These are phyloP conservation scores for Houttuynia cordata DNA, from an alignment of 164 flowering plant species.

Conservation along the genomic window DNA sequence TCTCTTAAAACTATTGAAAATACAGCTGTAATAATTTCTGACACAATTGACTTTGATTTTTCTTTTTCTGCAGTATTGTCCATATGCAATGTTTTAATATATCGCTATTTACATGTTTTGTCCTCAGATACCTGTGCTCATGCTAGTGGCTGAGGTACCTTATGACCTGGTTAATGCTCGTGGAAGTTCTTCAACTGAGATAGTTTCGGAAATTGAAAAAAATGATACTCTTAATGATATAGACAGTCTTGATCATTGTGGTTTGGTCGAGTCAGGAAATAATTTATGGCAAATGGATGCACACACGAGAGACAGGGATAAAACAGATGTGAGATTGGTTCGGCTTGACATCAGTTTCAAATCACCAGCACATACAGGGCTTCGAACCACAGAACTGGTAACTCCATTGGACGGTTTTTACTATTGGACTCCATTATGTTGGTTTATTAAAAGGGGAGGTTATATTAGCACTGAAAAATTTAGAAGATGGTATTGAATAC, in stretches of 20 bases:
- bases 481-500: too few species aligned
- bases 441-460: background rate
- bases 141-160: conserved; percentile 95
- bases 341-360: conserved; percentile 94
- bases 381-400: conserved; percentile 91
- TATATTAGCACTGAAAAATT: background rate
- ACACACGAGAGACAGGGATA: conserved; percentile 13
- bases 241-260: conserved; percentile 14
- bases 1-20: conserved; percentile 94
- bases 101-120: background rate
- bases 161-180: conserved; percentile 36
- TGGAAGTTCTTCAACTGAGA: conserved; percentile 24
- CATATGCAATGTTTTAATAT: background rate
- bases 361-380: conserved; percentile 89
- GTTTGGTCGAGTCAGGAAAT: conserved; percentile 23
- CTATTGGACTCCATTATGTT: background rate
- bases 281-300: conserved; percentile 25
- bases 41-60: background rate
- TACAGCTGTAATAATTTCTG: conserved; percentile 65
- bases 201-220: conserved; percentile 32
- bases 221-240: conserved; percentile 20
- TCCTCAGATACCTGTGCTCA: conserved; percentile 82
- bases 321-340: conserved; percentile 42
- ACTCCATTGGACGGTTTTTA: conserved; percentile 3
- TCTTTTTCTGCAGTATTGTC: background rate